Base-by-base conservation (phyloP, 163 green algal genomes). In the Chlamydomonas reinhardtii region DNA sequence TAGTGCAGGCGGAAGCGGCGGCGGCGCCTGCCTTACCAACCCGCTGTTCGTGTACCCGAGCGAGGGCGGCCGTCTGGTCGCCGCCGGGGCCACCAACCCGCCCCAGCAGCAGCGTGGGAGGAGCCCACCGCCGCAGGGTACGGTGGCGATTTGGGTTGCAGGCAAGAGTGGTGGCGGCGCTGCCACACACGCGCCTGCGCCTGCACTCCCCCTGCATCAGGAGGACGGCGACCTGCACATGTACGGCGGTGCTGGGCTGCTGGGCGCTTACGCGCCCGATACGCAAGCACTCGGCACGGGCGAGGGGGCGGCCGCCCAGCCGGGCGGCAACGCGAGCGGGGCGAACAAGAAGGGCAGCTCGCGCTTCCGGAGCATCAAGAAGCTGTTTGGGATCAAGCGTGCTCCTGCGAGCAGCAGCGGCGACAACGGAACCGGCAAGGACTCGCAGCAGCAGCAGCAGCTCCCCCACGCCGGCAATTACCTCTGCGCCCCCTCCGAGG, bases 341-440 rank as follows among this genome's bases (percentile, higher is more conserved):
- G n/a, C 6, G 12, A 25, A 16, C 69, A 77, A 77, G 68, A 77
- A 64, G 39, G 61, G 19, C 4, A 31, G 27, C 20, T 61, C 48
- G 6, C 66, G 39, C 32, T 73, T 85, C 14, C 64, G 62, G 54
- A 59, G 68, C 27, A 69, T 86, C 16, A 79, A 74, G 56, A 86
- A 79, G 70, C 34, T 86, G 27, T 86, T 86, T 34, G 64, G 80
- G 27, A 31, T 39, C 31, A 86, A 74, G 70, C 80, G 80, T 54
- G 15, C 43, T n/a, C 27, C n/a, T 2, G n/a, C 9, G 16, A 25
- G 32, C 29, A 17, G 6, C 68, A 39, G 64, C 29, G n/a, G 29
- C 15, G 29, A 35, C 29, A n/a, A 24, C 64, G 64, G 6, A 12
- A 35, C n/a, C n/a, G 29, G 64, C 64, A 35, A 34, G 22, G 29